A percentile compares a stretch with the other conserved stretches of the same genome.
phyloP scores from a whole-genome alignment of 2,329 filamentous ascomycete genomes.

The Diaporthe sp. region DNA sequence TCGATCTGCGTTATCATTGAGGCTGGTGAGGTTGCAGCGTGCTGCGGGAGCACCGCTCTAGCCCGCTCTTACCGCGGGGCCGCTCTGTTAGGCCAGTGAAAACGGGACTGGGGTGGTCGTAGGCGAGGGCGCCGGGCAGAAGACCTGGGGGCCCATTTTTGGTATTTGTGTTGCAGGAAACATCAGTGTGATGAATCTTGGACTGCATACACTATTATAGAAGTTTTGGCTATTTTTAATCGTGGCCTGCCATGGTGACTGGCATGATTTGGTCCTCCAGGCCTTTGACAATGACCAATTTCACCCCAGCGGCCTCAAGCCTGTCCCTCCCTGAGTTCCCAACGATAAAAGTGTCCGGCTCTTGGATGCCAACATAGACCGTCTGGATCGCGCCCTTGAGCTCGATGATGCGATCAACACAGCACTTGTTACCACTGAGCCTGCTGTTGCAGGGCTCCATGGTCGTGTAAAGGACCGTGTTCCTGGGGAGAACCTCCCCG shows the following conservation, averaged over 20 bases:
- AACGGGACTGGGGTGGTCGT: too few relatives aligned
- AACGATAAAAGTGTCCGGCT: slow-evolving; percentile 41
- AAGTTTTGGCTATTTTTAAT: background rate
- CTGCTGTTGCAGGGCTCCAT: slow-evolving; percentile 58
- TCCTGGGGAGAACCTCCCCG: slow-evolving; percentile 48
- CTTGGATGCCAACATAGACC: slow-evolving; percentile 52
- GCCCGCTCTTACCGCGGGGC: too few relatives aligned
- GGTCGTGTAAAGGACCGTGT: slow-evolving; percentile 55
- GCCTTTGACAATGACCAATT: background rate
- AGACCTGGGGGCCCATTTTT: too few relatives aligned
- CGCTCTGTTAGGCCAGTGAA: too few relatives aligned
- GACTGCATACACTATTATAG: background rate
- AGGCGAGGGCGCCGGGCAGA: too few relatives aligned
- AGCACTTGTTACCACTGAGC: slow-evolving; percentile 51
- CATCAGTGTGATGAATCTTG: too few relatives aligned
- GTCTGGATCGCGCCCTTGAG: slow-evolving; percentile 46
- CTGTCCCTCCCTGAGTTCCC: slow-evolving; percentile 16
- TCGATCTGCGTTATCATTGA: background rate
- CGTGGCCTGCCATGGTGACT: slow-evolving; percentile 17
- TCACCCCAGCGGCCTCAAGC: slow-evolving; percentile 25
- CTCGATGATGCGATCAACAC: slow-evolving; percentile 48
- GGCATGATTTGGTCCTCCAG: slow-evolving; percentile 27
- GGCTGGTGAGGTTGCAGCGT: background rate
- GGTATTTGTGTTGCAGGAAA: too few relatives aligned
- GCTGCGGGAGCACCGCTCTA: background rate